Evolutionary conservation across 495 filamentous ascomycete species (phyloP).

Genomic region (Penicillium roqueforti): DNA sequence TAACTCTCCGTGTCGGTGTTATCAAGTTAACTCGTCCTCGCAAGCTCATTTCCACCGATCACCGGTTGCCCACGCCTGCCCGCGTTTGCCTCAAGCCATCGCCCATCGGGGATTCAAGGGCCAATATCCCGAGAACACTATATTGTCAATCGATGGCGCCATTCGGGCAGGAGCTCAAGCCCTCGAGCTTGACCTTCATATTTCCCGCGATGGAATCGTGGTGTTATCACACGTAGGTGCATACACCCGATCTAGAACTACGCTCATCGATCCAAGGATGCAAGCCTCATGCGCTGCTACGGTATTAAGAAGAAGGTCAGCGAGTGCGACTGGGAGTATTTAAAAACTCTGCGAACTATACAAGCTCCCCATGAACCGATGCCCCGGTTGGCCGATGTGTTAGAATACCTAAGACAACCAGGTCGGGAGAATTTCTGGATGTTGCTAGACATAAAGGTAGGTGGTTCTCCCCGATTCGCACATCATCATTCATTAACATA

Average conservation of each 20-base stretch:
- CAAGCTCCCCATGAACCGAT: conserved; percentile 64
- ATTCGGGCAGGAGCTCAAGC: conserved; percentile 71
- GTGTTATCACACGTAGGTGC: conserved; percentile 73
- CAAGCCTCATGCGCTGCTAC: conserved; percentile 72
- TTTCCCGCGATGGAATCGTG: conserved; percentile 77
- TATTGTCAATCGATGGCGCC: conserved; percentile 71
- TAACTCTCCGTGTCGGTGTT: not conserved
- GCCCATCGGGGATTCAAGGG: conserved; percentile 83
- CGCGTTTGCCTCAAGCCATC: conserved; percentile 62
- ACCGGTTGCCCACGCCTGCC: not conserved
- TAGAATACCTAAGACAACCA: conserved; percentile 63
- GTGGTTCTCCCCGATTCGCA: not conserved
- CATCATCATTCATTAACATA: not conserved
- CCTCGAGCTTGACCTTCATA: conserved; percentile 82
- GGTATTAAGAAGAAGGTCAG: conserved; percentile 63
- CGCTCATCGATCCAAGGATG: conserved; percentile 52
- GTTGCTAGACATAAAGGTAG: conserved; percentile 82
- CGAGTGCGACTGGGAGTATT: conserved; percentile 70
- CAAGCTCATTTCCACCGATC: conserved; percentile 20
- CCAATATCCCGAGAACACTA: conserved; percentile 78
- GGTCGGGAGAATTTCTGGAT: conserved; percentile 67
- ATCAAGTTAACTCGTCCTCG: not conserved
- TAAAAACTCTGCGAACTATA: conserved; percentile 63
- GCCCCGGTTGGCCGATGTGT: conserved; percentile 69
- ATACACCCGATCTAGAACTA: not conserved